Evolutionary conservation across 176 grass and related monocot species (phyloP).

Genomic region (Oryza rufipogon): DNA sequence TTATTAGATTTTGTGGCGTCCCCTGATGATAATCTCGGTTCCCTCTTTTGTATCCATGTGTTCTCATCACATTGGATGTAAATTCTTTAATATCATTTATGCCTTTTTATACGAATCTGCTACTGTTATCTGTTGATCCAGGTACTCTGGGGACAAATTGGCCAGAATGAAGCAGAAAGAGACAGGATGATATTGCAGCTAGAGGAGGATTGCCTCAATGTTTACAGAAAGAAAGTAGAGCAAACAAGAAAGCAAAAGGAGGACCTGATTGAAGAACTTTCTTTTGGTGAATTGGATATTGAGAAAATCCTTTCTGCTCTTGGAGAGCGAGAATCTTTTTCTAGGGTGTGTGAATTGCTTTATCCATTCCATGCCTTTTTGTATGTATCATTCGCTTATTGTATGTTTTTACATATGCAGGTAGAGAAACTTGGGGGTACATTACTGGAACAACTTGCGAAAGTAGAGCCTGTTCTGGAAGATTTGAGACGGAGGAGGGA

Average conservation of each 20-base stretch:
- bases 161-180: constrained; percentile 68
- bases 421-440: constrained; percentile 64
- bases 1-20: background rate
- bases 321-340: constrained; percentile 76
- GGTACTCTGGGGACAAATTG: constrained; percentile 86
- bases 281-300: constrained; percentile 63
- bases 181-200: constrained; percentile 73
- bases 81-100: background rate
- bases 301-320: constrained; percentile 68
- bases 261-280: constrained; percentile 60
- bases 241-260: constrained; percentile 61
- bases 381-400: constrained; percentile 6
- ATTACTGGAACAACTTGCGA: constrained; percentile 72
- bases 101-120: background rate
- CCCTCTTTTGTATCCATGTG: background rate
- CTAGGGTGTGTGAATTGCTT: constrained; percentile 54
- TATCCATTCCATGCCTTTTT: background rate
- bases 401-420: constrained; percentile 34
- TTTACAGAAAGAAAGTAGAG: constrained; percentile 73
- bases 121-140: constrained; percentile 34
- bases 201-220: constrained; percentile 82
- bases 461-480: constrained; percentile 65
- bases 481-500: constrained; percentile 68
- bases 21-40: background rate
- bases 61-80: background rate